phyloP scores from a whole-genome alignment of 2,329 filamentous ascomycete species.

The Aureobasidium melanogenum region DNA sequence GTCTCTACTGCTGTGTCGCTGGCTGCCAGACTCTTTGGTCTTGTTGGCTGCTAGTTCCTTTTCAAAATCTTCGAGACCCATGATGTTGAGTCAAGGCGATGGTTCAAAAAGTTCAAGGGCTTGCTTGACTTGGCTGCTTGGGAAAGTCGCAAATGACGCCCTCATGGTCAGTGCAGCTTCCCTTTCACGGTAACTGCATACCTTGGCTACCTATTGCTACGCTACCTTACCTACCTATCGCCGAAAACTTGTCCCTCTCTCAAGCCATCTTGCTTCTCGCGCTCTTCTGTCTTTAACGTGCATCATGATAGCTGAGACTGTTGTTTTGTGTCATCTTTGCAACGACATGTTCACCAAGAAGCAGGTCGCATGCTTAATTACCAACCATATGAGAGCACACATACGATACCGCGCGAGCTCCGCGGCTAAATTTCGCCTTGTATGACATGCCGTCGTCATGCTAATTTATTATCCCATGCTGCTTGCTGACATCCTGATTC shows the following conservation, averaged over 20 bases:
- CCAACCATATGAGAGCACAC: not conserved
- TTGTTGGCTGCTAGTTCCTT: constrained; percentile 62
- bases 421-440: not conserved
- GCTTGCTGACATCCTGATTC: not conserved
- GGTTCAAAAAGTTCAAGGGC: not conserved
- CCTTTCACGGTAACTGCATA: not conserved
- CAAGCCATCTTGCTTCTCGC: too few relatives aligned
- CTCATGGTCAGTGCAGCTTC: not conserved
- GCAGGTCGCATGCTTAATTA: not conserved
- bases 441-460: not conserved
- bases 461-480: not conserved
- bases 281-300: not conserved
- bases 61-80: constrained; percentile 67
- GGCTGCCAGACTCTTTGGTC: constrained; percentile 42
- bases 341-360: not conserved
- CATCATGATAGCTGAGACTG: too few relatives aligned
- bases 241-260: too few relatives aligned
- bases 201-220: not conserved
- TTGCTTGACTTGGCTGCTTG: not conserved
- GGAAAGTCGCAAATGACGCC: not conserved
- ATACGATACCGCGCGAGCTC: not conserved
- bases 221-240: too few relatives aligned
- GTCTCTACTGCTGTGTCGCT: constrained; percentile 35
- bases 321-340: not conserved
- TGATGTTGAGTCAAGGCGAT: constrained; percentile 21